Percentiles rank a stretch among this genome's conserved stretches.
These are phyloP conservation scores for Bigelowiella natans DNA, from an alignment of 78 protist species.

Conservation along the genomic window DNA sequence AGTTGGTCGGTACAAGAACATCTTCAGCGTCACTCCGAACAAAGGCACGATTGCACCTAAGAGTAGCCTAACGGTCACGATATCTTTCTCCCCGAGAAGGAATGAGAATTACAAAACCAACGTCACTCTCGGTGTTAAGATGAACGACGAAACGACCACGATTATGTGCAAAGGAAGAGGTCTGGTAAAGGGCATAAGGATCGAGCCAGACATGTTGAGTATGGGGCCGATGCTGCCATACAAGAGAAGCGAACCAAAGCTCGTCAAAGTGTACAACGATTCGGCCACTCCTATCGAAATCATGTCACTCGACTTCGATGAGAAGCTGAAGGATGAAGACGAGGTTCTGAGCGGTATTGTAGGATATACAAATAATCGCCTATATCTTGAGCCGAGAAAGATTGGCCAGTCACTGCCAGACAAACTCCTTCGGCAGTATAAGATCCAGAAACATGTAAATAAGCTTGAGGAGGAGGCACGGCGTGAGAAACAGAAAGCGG, in stretches of 20 bases:
- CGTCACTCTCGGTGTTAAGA: background rate
- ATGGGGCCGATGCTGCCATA: slow-evolving; percentile 41
- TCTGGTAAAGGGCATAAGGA: background rate
- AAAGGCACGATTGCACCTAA: background rate
- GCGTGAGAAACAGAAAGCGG: background rate
- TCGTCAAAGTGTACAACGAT: background rate
- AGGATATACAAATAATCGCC: background rate
- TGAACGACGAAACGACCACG: background rate
- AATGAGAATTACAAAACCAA: background rate
- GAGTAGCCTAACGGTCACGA: background rate
- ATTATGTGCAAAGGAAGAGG: background rate
- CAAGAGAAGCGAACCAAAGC: background rate
- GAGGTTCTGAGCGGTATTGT: background rate
- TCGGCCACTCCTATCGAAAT: background rate
- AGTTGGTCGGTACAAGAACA: background rate
- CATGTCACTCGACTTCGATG: slow-evolving; percentile 34
- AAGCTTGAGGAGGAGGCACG: background rate
- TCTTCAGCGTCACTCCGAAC: background rate
- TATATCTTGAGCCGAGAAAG: slow-evolving; percentile 23
- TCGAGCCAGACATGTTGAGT: background rate
- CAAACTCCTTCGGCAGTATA: background rate
- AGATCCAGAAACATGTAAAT: background rate
- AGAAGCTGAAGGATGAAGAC: slow-evolving; percentile 24
- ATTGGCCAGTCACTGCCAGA: slow-evolving; percentile 25
- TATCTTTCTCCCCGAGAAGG: background rate